A percentile compares a stretch with the other conserved stretches of the same genome.
These are phyloP conservation scores for Eucommia ulmoides DNA, from an alignment of 257 asterid species.

Conservation along the genomic window DNA sequence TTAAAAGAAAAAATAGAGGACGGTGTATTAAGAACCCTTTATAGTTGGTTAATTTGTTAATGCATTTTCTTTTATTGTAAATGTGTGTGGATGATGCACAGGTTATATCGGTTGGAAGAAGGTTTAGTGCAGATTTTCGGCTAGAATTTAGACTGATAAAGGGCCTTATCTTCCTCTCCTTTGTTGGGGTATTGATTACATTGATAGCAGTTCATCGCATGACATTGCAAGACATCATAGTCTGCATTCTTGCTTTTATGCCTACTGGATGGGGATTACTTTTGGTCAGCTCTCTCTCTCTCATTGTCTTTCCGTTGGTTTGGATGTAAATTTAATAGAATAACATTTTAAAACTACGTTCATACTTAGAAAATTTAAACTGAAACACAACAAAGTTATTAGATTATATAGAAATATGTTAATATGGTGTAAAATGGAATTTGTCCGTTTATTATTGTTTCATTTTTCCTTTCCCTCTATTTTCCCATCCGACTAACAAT, in stretches of 20 bases:
- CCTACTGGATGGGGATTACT: slow-evolving; percentile 98
- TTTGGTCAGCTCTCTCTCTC: slow-evolving; percentile 40
- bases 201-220: slow-evolving; percentile 64
- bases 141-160: slow-evolving; percentile 87
- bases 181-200: slow-evolving; percentile 56
- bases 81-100: too few relatives aligned
- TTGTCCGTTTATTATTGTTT: too few relatives aligned
- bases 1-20: too few relatives aligned
- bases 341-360: too few relatives aligned
- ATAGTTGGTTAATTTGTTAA: too few relatives aligned
- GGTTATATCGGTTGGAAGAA: slow-evolving; percentile 88
- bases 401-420: too few relatives aligned
- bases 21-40: too few relatives aligned
- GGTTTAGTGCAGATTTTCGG: slow-evolving; percentile 81
- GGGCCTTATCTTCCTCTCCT: slow-evolving; percentile 86
- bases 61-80: too few relatives aligned
- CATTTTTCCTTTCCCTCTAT: not conserved
- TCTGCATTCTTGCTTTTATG: slow-evolving; percentile 90
- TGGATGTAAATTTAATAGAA: too few relatives aligned
- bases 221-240: slow-evolving; percentile 64
- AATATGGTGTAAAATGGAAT: too few relatives aligned
- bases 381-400: too few relatives aligned
- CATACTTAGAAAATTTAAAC: too few relatives aligned
- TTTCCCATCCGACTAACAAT: not conserved
- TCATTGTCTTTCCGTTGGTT: not conserved